Conservation (phyloP, 1,139 yeast genomes). For the Taphrina confusa region DNA sequence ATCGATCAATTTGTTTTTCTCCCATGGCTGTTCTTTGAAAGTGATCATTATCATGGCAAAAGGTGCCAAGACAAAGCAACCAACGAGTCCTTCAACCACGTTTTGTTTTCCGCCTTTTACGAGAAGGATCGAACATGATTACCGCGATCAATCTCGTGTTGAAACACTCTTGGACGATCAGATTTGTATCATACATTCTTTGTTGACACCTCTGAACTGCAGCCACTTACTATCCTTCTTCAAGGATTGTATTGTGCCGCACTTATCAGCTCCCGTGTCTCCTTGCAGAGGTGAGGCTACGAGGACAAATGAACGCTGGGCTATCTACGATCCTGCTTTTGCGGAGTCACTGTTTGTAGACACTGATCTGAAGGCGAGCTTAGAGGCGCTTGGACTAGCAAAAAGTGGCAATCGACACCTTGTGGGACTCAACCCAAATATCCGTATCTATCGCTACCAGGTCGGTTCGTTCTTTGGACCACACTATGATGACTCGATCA, state of each 20-base stretch:
- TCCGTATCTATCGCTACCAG: slow-evolving; percentile 59
- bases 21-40: no score
- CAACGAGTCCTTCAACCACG: no score
- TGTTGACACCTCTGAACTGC: slow-evolving; percentile 53
- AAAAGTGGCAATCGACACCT: slow-evolving; percentile 49
- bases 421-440: slow-evolving; percentile 59
- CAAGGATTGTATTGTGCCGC: slow-evolving; percentile 47
- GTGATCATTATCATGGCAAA: no score
- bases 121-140: neutral
- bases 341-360: slow-evolving; percentile 44
- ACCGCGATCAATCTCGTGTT: slow-evolving; percentile 5
- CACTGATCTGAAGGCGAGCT: slow-evolving; percentile 41
- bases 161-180: slow-evolving; percentile 45
- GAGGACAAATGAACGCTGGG: slow-evolving; percentile 58
- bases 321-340: slow-evolving; percentile 50
- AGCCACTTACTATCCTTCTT: slow-evolving; percentile 52
- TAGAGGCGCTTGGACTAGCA: slow-evolving; percentile 43
- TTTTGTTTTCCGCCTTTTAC: slow-evolving; percentile 15
- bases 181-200: slow-evolving; percentile 54
- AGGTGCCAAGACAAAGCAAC: no score
- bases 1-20: no score
- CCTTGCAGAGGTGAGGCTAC: slow-evolving; percentile 58
- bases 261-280: neutral
- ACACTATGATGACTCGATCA: slow-evolving; percentile 65
- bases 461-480: slow-evolving; percentile 64